Evolutionary conservation across 371 early-diverging fungal genomes (phyloP), one percentile per base, ranked within the genome.

Genomic region (Blakeslea trispora): DNA sequence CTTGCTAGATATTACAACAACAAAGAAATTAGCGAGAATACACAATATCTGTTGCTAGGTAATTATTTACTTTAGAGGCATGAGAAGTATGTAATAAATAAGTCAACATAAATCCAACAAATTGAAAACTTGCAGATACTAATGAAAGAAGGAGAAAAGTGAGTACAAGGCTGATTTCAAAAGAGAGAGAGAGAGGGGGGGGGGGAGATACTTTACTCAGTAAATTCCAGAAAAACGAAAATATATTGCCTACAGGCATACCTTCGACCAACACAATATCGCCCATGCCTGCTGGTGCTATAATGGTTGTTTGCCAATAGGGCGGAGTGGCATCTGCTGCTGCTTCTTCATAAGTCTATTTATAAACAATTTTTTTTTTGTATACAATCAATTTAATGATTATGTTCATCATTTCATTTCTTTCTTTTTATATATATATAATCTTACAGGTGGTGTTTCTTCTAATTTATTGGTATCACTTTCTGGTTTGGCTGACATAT

Each of bases 71-170:
- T 73, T 84, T 84, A 41, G 83, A 78, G 15, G 86, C 81, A 60
- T 86, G 86, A 24, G 81, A 78, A 35, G 86, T 85, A 55, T 84
- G 85, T 43, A 85, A 72, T 42, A 88, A 68, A 61, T 88, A 88
- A 21, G 86, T 85, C 53, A 88, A 57, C 68, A 86, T 75, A 56
- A 88, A 88, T 8, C 88, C 88, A 31, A 86, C 84, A 61, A 85
- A 81, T 55, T 88, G 87, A 63, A 88, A 88, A 48, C 83, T 80
- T 66, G 84, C 78, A 40, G 85, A 85, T n/a, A 84, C 87, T 86
- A 70, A n/a, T n/a, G n/a, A n/a, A n/a, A n/a, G n/a, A n/a, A n/a
- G n/a, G n/a, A n/a, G n/a, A n/a, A n/a, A n/a, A n/a, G n/a, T n/a
- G n/a, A n/a, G n/a, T n/a, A n/a, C n/a, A n/a, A n/a, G n/a, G n/a